Evolutionary conservation across 305 asterid genomes (phyloP).

Genomic region (Fraxinus platypoda): DNA sequence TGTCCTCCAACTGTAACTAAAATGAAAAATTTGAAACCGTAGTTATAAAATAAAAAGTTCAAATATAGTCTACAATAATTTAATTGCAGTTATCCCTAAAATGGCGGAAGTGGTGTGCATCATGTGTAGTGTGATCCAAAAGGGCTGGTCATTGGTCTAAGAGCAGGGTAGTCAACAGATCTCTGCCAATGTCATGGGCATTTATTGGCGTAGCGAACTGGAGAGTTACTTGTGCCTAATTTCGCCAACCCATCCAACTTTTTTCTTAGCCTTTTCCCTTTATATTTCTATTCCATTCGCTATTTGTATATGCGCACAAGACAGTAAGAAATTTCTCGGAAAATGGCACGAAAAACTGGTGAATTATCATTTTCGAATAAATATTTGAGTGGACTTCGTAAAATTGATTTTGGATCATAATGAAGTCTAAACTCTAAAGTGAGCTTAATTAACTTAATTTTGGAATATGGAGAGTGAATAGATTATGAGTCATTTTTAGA

Average conservation of each 20-base stretch:
- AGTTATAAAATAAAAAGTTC: too few relatives aligned
- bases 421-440: too few relatives aligned
- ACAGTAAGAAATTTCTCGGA: neutral
- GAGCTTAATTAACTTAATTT: too few relatives aligned
- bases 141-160: slow-evolving; percentile 38
- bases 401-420: too few relatives aligned
- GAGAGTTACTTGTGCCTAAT: neutral
- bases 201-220: slow-evolving; percentile 17
- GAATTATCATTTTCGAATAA: neutral
- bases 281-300: neutral
- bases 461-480: neutral
- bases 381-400: neutral
- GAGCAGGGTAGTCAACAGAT: slow-evolving; percentile 34
- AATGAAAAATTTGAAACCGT: too few relatives aligned
- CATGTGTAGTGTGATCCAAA: slow-evolving; percentile 25
- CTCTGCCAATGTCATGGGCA: slow-evolving; percentile 34
- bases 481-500: neutral
- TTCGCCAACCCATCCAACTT: neutral
- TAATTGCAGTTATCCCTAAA: neutral
- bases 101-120: neutral
- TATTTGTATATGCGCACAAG: neutral
- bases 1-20: too few relatives aligned
- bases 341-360: neutral
- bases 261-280: neutral
- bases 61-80: too few relatives aligned